phyloP scores from a whole-genome alignment of 176 grass and related monocot species.

The Aegilops longissima region DNA sequence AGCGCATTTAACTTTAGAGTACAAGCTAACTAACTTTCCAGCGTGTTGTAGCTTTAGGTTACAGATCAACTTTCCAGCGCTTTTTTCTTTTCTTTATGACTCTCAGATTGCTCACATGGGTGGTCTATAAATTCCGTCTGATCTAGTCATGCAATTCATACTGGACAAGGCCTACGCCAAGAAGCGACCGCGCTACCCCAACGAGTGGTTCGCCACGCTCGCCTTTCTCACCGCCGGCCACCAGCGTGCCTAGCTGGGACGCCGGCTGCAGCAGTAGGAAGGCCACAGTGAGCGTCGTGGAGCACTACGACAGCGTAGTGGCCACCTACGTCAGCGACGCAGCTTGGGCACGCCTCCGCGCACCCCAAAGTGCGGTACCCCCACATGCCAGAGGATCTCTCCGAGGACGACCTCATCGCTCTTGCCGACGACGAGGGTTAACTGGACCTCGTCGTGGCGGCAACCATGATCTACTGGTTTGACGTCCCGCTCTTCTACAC shows the following conservation, averaged over 20 bases:
- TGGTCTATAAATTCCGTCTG: conserved; percentile 29
- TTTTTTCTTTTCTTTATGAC: too few species aligned
- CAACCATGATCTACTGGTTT: conserved; percentile 67
- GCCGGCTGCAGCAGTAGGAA: conserved; percentile 57
- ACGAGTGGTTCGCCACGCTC: conserved; percentile 48
- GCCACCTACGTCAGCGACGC: conserved; percentile 62
- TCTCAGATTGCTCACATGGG: too few species aligned
- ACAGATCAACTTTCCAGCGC: too few species aligned
- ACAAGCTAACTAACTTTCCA: too few species aligned
- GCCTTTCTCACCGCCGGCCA: conserved; percentile 47
- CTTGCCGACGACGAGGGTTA: conserved; percentile 58
- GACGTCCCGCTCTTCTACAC: conserved; percentile 64
- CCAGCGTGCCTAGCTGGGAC: conserved; percentile 45
- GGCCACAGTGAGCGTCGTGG: conserved; percentile 47
- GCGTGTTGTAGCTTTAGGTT: too few species aligned
- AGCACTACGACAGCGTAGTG: conserved; percentile 60
- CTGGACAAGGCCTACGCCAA: conserved; percentile 26
- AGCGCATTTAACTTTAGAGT: too few species aligned
- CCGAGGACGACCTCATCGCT: conserved; percentile 54
- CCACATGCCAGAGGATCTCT: conserved; percentile 53
- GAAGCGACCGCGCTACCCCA: conserved; percentile 31
- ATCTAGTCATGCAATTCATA: conserved; percentile 18
- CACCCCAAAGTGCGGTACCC: conserved; percentile 55
- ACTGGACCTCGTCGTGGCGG: conserved; percentile 60
- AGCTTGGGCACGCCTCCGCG: conserved; percentile 35